Evolutionary conservation across 2,329 filamentous ascomycete genomes (phyloP).

Genomic region (Fusarium nurragi): DNA sequence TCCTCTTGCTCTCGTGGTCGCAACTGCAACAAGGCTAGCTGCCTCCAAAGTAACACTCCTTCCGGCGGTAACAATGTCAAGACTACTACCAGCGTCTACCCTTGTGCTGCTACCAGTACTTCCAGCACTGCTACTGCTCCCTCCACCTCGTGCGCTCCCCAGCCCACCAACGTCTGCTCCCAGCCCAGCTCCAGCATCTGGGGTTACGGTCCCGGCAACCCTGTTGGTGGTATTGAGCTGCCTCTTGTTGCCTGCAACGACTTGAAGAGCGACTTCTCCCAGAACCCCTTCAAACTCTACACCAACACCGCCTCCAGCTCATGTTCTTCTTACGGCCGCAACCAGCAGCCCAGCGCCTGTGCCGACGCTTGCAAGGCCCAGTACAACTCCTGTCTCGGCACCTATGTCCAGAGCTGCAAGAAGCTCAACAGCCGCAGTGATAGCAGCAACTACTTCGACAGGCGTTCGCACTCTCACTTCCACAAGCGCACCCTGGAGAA

Average conservation of each 20-base stretch:
- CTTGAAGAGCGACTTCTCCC: slow-evolving; percentile 52
- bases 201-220: slow-evolving; percentile 73
- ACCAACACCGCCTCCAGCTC: slow-evolving; percentile 53
- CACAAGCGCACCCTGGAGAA: slow-evolving; percentile 42
- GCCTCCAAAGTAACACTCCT: slow-evolving; percentile 55
- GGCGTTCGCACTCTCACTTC: slow-evolving; percentile 36
- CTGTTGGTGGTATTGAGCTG: slow-evolving; percentile 62
- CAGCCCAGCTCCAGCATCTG: slow-evolving; percentile 65
- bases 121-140: slow-evolving; percentile 47
- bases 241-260: slow-evolving; percentile 67
- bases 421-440: slow-evolving; percentile 42
- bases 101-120: slow-evolving; percentile 46
- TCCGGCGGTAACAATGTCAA: slow-evolving; percentile 48
- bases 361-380: slow-evolving; percentile 63
- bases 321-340: slow-evolving; percentile 57
- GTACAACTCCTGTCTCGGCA: slow-evolving; percentile 58
- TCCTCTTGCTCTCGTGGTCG: slow-evolving; percentile 47
- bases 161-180: slow-evolving; percentile 62
- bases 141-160: slow-evolving; percentile 53
- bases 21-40: slow-evolving; percentile 56
- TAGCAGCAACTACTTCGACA: slow-evolving; percentile 28
- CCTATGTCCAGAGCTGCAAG: slow-evolving; percentile 62
- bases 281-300: slow-evolving; percentile 64
- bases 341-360: slow-evolving; percentile 54
- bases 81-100: slow-evolving; percentile 50